Evolutionary conservation across 768 basidiomycete genomes (phyloP), one percentile per base, ranked within the genome.

Genomic region (Lactarius trivialis): DNA sequence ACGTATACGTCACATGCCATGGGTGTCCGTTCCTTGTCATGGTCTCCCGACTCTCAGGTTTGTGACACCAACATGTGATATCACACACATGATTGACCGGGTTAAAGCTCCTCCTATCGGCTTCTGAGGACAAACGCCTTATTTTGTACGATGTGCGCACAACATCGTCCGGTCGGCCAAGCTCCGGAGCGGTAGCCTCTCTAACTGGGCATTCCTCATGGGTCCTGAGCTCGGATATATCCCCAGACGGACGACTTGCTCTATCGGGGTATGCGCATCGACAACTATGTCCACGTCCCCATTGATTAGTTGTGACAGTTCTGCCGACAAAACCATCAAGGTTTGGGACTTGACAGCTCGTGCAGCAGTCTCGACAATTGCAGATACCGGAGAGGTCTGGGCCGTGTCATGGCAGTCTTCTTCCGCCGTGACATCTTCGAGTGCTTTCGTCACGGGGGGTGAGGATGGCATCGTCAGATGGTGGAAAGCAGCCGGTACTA

Each of bases 111-210:
- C 79, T 98, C 3, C 77, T 94, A 56, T 93, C 91, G 48, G 94
- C 89, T 2, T 95, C 93, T 3, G 94, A 98, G 72, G 94, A 96
- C 74, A 93, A 92, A 72, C 84, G 91, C 19, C 85, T 98, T 61
- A 86, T 93, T 57, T 74, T 96, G 53, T 92, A 96, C 72, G 94
- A 98, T 70, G 89, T 94, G 17, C 86, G 94, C 59, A 78, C 81
- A n/a, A 77, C 86, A 1, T 68, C 81, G 6, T 78, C 83, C 5
- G 77, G 82, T 19, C 81, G 79, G 61, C 76, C 78, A 49, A 86
- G 91, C 6, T 81, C 82, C 21, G 88, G 89, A 43, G 86, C 88
- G 1, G 91, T 95, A 21, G 91, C 94, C 15, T 85, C 91, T 11
- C 78, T 98, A 66, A 82, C 84, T 6, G 94, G 94, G 0, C 94